Evolutionary conservation across 2,329 filamentous ascomycete genomes (phyloP), one percentile per base, ranked within the genome.

Genomic region (Fusarium veterinarium): DNA sequence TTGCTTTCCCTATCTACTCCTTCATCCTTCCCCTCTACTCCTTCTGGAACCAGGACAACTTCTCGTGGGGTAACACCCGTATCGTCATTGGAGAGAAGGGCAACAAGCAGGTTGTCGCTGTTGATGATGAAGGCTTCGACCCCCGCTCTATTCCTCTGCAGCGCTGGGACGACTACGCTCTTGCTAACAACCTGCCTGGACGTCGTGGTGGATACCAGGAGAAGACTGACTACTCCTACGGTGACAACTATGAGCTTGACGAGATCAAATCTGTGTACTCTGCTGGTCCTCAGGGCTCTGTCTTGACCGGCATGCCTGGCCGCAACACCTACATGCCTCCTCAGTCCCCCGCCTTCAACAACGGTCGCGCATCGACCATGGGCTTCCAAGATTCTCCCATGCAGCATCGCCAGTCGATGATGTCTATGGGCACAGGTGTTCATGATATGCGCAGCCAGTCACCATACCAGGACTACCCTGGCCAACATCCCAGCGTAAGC

Each of bases 41-140:
- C 1, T 99, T 99, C 91, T 99, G 96, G 96, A 97, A 98, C 84
- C 95, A 98, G 82, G 96, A 99, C 83, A 95, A 99, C 84, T 99
- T 99, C 87, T 92, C 92, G 4, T 99, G 96, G 96, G 96, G 96
- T 88, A 98, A 96, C 85, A 99, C 96, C 2, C 95, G 96, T 89
- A 91, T 99, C 73, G 96, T 99, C 75, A 93, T 98, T 74, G 95
- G 95, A 67, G 96, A 99, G 82, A 94, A 95, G 82, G 95, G 95
- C 71, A 90, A 89, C 80, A 97, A 97, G 85, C 91, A 97, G 79
- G 86, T 98, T n/a, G 88, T 99, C 59, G 95, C 95, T 1, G 90
- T 95, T 6, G 93, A 95, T 31, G 91, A 93, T 67, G 94, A 96
- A 80, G 90, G 88, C 14, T 99, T 97, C 79, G 94, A 99, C 78